phyloP scores from a whole-genome alignment of 2,329 filamentous ascomycete genomes.

The Davidsoniella neocaledoniae region DNA sequence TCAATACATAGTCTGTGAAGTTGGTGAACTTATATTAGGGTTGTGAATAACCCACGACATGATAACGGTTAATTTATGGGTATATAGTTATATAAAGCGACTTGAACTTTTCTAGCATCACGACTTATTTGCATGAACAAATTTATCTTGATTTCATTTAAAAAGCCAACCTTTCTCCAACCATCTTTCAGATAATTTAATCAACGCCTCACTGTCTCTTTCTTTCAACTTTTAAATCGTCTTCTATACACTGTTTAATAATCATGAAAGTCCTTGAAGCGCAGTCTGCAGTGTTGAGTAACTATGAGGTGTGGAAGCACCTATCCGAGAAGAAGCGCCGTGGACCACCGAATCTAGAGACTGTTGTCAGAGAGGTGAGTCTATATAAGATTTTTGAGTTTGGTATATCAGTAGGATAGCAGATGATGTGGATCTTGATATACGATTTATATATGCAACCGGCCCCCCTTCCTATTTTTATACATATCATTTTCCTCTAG shows the following conservation, averaged over 20 bases:
- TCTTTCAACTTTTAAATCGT: not conserved
- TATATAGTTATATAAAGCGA: not conserved
- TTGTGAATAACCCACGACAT: too few species aligned
- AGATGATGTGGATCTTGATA: not conserved
- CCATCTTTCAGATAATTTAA: not conserved
- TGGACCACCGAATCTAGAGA: slow-evolving; percentile 41
- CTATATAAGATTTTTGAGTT: not conserved
- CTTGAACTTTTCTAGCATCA: too few species aligned
- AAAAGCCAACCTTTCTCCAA: too few species aligned
- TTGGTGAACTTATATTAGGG: too few species aligned
- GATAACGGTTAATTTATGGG: too few species aligned
- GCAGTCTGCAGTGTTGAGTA: slow-evolving; percentile 52
- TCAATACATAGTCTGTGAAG: too few species aligned
- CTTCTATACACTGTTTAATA: slow-evolving; percentile 1
- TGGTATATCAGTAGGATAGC: not conserved
- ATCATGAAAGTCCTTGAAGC: slow-evolving; percentile 55
- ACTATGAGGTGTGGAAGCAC: slow-evolving; percentile 56
- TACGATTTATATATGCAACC: not conserved
- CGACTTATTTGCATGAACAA: too few species aligned
- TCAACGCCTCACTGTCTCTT: not conserved
- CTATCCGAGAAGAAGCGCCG: slow-evolving; percentile 36
- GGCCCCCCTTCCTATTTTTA: not conserved
- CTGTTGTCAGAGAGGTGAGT: slow-evolving; percentile 46
- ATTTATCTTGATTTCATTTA: too few species aligned
- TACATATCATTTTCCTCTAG: not conserved